Evolutionary conservation across 2,329 filamentous ascomycete species (phyloP), one percentile per base, ranked within the genome.

Genomic region (Pseudogymnoascus sp.): DNA sequence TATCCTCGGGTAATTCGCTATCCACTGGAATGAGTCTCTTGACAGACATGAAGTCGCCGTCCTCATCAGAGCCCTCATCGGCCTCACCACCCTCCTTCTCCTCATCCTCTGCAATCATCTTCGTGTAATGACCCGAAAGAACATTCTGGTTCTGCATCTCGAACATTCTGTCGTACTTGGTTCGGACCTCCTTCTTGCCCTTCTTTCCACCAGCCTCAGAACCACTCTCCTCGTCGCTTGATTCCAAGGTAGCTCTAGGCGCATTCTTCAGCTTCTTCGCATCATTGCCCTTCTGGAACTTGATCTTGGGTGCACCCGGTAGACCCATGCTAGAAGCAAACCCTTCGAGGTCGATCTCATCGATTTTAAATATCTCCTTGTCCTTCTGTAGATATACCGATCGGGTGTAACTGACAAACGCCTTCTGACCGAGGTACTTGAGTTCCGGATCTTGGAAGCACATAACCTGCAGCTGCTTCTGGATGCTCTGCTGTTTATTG

Each of bases 101-200:
- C 39, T 78, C 76, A 58, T 82, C 85, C 38, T 86, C 81, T 58
- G 81, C 81, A 63, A 97, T 86, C 65, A 99, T 82, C 70, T 93
- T 96, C 63, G 86, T 85, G 78, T 97, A 97, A 75, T 99, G 94
- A 61, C 88, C 86, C n/a, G 93, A 92, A 65, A 99, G 76, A 33
- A 99, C 89, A 71, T 97, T 92, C 75, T 97, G 93, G 75, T 99
- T 99, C 68, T 88, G 89, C 63, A 94, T 83, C 78, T 97, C 93
- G 74, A 97, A 97, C 94, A 99, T 97, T 68, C 91, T 88, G 74
- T 99, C 92, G 73, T 96, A 95, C 74, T 96, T 97, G 33, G 95
- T 99, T 64, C 92, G 85, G 16, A 96, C 90, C 68, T 86, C 83
- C 9, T 81, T 79, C 76, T 89, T 87, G 63, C 78, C 76, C 66